Evolutionary conservation across 768 basidiomycete genomes (phyloP).

Genomic region (Mycena polygramma): DNA sequence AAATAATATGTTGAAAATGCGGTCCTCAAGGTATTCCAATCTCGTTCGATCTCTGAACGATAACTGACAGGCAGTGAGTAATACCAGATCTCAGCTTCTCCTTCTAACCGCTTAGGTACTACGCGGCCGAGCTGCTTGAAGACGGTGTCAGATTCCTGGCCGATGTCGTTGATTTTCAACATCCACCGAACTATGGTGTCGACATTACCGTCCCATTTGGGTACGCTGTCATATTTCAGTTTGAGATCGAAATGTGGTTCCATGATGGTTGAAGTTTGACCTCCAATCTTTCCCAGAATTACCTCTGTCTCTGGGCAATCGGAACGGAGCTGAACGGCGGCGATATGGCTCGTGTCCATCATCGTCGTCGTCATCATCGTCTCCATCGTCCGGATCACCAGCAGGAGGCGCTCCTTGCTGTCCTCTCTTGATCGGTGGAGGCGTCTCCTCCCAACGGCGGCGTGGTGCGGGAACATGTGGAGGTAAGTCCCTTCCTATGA

Average conservation of each 20-base stretch:
- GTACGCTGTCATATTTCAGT: constrained; percentile 46
- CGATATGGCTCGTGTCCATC: not conserved
- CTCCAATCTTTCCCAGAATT: not conserved
- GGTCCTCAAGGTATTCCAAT: constrained; percentile 47
- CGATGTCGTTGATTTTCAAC: constrained; percentile 43
- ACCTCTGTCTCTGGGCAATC: not conserved
- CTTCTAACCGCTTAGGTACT: constrained; percentile 45
- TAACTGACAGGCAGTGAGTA: constrained; percentile 37
- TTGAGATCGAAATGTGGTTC: constrained; percentile 49
- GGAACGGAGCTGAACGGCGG: not conserved
- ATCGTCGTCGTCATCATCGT: not conserved
- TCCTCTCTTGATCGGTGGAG: not conserved
- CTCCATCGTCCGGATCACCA: too few relatives aligned
- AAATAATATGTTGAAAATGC: constrained; percentile 48
- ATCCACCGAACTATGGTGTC: constrained; percentile 47
- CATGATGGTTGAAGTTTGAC: too few relatives aligned
- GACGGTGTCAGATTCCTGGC: constrained; percentile 36
- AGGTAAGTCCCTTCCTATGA: not conserved
- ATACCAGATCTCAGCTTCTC: constrained; percentile 49
- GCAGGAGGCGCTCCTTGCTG: too few relatives aligned
- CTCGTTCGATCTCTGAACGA: constrained; percentile 33
- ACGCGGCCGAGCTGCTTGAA: constrained; percentile 46
- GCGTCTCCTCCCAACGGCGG: not conserved
- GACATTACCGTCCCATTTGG: constrained; percentile 49
- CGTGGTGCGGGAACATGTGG: not conserved